Conservation (phyloP, 352 stramenopile genomes). For the Globisporangium mamillatum region DNA sequence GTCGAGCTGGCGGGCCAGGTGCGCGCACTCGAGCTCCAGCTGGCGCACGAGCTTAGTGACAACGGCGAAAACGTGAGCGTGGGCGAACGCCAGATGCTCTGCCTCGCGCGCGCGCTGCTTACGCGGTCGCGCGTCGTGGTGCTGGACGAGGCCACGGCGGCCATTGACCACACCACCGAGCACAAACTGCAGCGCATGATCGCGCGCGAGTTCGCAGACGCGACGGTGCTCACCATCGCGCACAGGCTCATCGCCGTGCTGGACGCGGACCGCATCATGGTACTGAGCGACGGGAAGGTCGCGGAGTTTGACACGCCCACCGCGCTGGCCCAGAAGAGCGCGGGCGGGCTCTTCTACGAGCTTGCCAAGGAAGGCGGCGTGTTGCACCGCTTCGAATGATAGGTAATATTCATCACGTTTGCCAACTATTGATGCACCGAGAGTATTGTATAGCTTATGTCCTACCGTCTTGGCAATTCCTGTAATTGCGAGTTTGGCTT, state of each 20-base stretch:
- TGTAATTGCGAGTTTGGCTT: no score
- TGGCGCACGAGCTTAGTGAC: conserved; percentile 74
- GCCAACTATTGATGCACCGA: no score
- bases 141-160: conserved; percentile 76
- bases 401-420: background rate
- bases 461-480: background rate
- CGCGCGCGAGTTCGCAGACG: conserved; percentile 79
- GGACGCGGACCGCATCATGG: conserved; percentile 94
- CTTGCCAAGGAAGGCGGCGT: conserved; percentile 32
- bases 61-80: conserved; percentile 92
- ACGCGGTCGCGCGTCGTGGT: conserved; percentile 83
- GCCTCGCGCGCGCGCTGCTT: conserved; percentile 93
- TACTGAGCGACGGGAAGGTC: conserved; percentile 90
- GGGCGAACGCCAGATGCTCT: conserved; percentile 95
- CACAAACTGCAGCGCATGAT: conserved; percentile 73
- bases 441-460: background rate
- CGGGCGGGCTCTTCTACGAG: conserved; percentile 33
- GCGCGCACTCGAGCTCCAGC: conserved; percentile 39
- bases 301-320: conserved; percentile 82
- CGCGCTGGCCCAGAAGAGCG: conserved; percentile 37
- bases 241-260: conserved; percentile 97
- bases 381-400: background rate
- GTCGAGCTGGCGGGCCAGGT: conserved; percentile 48
- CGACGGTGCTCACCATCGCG: conserved; percentile 96
- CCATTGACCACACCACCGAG: conserved; percentile 85